phyloP scores from a whole-genome alignment of 2,329 filamentous ascomycete genomes.

The Tolypocladium tundrense region DNA sequence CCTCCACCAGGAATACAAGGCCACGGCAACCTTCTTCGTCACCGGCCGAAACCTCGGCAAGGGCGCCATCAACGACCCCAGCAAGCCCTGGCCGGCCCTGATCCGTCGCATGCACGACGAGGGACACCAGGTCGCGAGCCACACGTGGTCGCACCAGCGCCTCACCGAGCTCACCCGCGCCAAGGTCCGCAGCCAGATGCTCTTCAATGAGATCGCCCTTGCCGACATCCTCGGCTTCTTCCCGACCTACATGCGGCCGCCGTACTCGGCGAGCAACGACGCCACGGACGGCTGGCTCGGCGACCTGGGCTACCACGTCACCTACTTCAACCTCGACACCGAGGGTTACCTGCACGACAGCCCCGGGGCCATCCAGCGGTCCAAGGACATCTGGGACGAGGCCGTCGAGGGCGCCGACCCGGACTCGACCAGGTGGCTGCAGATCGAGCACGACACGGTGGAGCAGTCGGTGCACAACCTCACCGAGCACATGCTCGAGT shows the following conservation, averaged over 20 bases:
- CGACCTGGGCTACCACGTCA: slow-evolving; percentile 44
- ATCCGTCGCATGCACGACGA: slow-evolving; percentile 36
- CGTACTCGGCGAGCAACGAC: slow-evolving; percentile 33
- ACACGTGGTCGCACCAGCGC: slow-evolving; percentile 36
- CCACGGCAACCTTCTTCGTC: slow-evolving; percentile 29
- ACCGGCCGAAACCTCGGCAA: slow-evolving; percentile 27
- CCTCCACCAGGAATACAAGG: slow-evolving; percentile 16
- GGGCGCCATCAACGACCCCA: slow-evolving; percentile 29
- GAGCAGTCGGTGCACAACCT: slow-evolving; percentile 33
- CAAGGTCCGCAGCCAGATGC: slow-evolving; percentile 28
- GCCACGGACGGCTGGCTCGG: slow-evolving; percentile 27
- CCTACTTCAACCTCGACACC: slow-evolving; percentile 52
- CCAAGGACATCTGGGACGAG: slow-evolving; percentile 27
- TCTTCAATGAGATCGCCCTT: slow-evolving; percentile 31
- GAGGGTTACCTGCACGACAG: slow-evolving; percentile 46
- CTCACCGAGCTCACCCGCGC: slow-evolving; percentile 23
- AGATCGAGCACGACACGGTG: slow-evolving; percentile 43
- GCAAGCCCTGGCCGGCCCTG: slow-evolving; percentile 21
- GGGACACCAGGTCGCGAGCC: slow-evolving; percentile 51
- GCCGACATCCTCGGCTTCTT: slow-evolving; percentile 28
- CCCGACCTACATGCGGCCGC: slow-evolving; percentile 33
- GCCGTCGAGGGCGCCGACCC: slow-evolving; percentile 22
- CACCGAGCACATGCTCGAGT: slow-evolving; percentile 29
- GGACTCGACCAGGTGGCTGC: slow-evolving; percentile 29
- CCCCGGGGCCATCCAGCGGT: slow-evolving; percentile 34